These are phyloP conservation scores for Blastocystis sp. DNA, from an alignment of 352 stramenopile genomes.

Conservation along the genomic window DNA sequence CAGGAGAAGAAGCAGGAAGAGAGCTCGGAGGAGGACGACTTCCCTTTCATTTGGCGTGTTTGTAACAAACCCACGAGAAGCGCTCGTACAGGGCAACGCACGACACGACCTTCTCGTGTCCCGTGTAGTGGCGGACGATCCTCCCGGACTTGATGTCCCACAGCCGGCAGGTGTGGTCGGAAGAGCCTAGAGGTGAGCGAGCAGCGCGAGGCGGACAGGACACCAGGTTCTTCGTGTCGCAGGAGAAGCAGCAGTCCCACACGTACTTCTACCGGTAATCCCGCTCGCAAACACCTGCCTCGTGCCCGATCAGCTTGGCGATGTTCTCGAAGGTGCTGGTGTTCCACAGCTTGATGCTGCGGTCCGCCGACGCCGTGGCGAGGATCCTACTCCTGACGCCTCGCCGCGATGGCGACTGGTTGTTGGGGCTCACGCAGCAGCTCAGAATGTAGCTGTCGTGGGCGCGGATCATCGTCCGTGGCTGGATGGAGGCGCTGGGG, in stretches of 20 bases:
- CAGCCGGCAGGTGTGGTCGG: slow-evolving; percentile 57
- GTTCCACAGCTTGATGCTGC: slow-evolving; percentile 67
- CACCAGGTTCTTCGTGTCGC: slow-evolving; percentile 66
- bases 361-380: slow-evolving; percentile 58
- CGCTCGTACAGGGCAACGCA: slow-evolving; percentile 57
- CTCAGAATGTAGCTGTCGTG: slow-evolving; percentile 51
- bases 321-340: slow-evolving; percentile 24
- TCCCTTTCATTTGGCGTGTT: slow-evolving; percentile 55
- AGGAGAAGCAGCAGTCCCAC: slow-evolving; percentile 66
- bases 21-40: not conserved
- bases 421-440: slow-evolving; percentile 16
- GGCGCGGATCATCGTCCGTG: slow-evolving; percentile 27
- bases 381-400: slow-evolving; percentile 41
- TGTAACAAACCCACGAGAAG: slow-evolving; percentile 45
- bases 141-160: slow-evolving; percentile 59
- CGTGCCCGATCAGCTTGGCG: slow-evolving; percentile 54
- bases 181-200: slow-evolving; percentile 21
- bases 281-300: not conserved
- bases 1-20: not conserved
- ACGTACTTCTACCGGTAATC: slow-evolving; percentile 45
- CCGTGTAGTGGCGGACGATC: slow-evolving; percentile 66
- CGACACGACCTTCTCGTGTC: slow-evolving; percentile 65
- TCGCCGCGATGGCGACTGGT: not conserved
- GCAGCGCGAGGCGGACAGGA: not conserved
- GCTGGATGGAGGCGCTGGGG: slow-evolving; percentile 18